Conservation (phyloP, 2,329 filamentous ascomycete species). For the Sordariomycetes sp. region DNA sequence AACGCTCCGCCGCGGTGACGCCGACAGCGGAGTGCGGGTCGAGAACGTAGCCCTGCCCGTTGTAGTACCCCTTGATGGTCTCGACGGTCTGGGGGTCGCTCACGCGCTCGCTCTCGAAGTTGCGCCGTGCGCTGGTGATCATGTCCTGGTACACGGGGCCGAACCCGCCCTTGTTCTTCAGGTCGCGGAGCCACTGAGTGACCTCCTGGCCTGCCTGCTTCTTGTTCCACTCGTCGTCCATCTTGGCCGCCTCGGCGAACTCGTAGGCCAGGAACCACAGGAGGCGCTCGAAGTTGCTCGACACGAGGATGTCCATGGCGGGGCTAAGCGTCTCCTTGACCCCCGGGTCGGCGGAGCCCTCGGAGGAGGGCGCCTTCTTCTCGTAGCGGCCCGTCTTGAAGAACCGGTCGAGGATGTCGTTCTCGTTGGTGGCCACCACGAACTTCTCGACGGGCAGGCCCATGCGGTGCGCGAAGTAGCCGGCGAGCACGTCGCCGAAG, state of each 20-base stretch:
- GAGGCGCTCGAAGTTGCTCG: conserved; percentile 91
- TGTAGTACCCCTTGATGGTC: conserved; percentile 48
- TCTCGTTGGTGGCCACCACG: conserved; percentile 90
- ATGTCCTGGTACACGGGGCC: conserved; percentile 64
- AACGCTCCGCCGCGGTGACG: conserved; percentile 63
- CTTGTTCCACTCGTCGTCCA: conserved; percentile 56
- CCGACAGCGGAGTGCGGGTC: conserved; percentile 92
- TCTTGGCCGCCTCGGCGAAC: conserved; percentile 46
- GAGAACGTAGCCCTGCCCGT: conserved; percentile 63
- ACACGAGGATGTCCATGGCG: conserved; percentile 96
- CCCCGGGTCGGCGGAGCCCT: conserved; percentile 54
- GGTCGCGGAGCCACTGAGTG: conserved; percentile 60
- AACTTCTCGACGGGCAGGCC: conserved; percentile 81
- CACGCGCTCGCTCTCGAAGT: conserved; percentile 74
- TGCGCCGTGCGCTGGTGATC: conserved; percentile 55
- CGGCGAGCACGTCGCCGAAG: conserved; percentile 89
- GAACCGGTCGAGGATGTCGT: conserved; percentile 93
- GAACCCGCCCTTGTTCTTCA: conserved; percentile 78
- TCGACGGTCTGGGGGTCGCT: conserved; percentile 56
- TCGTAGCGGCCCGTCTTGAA: conserved; percentile 85
- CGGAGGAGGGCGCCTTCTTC: conserved; percentile 50
- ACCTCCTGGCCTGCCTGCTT: conserved; percentile 68
- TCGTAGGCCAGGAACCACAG: conserved; percentile 87
- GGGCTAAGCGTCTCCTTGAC: conserved; percentile 89
- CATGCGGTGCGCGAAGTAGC: conserved; percentile 88